A percentile compares a stretch with the other conserved stretches of the same genome.
phyloP scores from a whole-genome alignment of 2,329 filamentous ascomycete species.

The Penicillium sp. region DNA sequence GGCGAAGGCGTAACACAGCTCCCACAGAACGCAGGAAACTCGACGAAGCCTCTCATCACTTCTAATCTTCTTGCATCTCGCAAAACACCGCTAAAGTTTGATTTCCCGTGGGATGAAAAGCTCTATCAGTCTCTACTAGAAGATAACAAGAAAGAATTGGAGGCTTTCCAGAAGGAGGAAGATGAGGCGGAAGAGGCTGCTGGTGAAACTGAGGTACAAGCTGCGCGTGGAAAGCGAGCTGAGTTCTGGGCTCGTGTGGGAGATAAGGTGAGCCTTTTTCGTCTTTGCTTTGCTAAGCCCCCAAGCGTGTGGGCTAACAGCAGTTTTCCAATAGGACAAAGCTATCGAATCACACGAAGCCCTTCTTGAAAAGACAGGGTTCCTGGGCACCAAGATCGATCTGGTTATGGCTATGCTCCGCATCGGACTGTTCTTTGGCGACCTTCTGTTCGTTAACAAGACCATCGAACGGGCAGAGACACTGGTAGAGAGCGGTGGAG shows the following conservation, averaged over 20 bases:
- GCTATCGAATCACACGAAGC: conserved; percentile 89
- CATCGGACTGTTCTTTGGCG: conserved; percentile 92
- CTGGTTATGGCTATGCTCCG: conserved; percentile 94
- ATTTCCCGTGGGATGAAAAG: conserved; percentile 85
- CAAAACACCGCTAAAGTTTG: conserved; percentile 62
- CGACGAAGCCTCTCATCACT: conserved; percentile 55
- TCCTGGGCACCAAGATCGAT: conserved; percentile 96
- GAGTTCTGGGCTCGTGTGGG: conserved; percentile 95
- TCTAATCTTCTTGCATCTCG: conserved; percentile 74
- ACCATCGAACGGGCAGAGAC: conserved; percentile 85
- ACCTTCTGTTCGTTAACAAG: conserved; percentile 89
- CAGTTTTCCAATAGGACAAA: conserved; percentile 66
- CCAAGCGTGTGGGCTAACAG: neutral
- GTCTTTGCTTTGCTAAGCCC: conserved; percentile 1
- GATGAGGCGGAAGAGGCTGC: conserved; percentile 95
- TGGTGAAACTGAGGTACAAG: conserved; percentile 91
- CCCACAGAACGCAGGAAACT: conserved; percentile 39
- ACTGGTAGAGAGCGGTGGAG: conserved; percentile 89
- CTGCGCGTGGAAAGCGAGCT: conserved; percentile 87
- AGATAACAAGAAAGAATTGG: conserved; percentile 76
- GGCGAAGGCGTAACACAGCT: conserved; percentile 62
- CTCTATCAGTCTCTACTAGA: conserved; percentile 75
- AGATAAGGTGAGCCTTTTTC: conserved; percentile 70
- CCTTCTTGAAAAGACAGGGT: conserved; percentile 94
- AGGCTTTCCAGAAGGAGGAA: conserved; percentile 76